A percentile compares a stretch with the other conserved stretches of the same genome.
Evolutionary conservation across 2,329 filamentous ascomycete genomes (phyloP).

Genomic region (Clonostachys chloroleuca): DNA sequence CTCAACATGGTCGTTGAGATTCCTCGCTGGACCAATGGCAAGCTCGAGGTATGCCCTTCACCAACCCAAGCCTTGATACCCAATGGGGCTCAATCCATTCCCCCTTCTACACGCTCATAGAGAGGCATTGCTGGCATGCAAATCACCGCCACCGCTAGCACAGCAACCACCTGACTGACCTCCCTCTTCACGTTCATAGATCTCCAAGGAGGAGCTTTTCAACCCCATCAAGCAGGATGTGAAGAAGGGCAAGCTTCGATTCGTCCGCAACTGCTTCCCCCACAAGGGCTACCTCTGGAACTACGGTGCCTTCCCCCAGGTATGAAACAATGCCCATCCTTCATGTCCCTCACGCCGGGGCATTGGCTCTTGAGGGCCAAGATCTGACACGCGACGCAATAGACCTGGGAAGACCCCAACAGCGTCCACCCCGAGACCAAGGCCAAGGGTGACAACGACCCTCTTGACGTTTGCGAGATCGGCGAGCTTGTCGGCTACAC

Average conservation of each 20-base stretch:
- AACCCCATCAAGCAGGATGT: constrained; percentile 99
- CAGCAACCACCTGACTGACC: neutral
- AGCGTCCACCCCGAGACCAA: constrained; percentile 96
- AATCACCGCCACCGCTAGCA: no score
- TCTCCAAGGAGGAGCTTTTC: constrained; percentile 96
- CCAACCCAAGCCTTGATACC: neutral
- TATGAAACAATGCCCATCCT: constrained; percentile 33
- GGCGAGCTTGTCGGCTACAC: constrained; percentile 95
- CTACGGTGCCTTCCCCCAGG: constrained; percentile 98
- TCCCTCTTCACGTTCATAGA: constrained; percentile 44
- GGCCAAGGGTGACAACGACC: constrained; percentile 99
- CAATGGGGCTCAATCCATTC: neutral
- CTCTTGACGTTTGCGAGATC: constrained; percentile 98
- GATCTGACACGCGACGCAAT: constrained; percentile 9
- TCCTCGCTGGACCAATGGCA: constrained; percentile 98
- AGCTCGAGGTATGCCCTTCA: constrained; percentile 78
- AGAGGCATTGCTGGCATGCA: neutral
- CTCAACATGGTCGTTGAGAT: constrained; percentile 99
- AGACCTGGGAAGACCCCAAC: constrained; percentile 99
- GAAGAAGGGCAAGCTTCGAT: constrained; percentile 99
- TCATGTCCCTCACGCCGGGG: neutral
- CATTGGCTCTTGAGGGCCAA: neutral
- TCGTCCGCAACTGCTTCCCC: constrained; percentile 99
- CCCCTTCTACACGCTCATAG: neutral
- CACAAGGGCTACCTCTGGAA: constrained; percentile 99